These are phyloP conservation scores for Gyromitra esculenta DNA, from an alignment of 2,329 filamentous ascomycete species.

Conservation along the genomic window DNA sequence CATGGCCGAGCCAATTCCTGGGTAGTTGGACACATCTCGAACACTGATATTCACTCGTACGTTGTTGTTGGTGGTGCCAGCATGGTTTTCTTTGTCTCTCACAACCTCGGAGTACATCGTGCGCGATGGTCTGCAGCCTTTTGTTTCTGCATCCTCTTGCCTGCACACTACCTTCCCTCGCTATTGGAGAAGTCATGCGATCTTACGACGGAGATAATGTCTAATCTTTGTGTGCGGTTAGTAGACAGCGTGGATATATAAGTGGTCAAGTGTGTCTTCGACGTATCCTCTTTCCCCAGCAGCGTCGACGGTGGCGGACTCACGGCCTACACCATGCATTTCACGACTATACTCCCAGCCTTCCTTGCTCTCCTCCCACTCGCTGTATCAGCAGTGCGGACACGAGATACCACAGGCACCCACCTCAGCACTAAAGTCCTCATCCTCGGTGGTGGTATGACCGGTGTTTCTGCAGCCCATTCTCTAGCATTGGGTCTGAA, in stretches of 20 bases:
- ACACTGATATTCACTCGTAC: background rate
- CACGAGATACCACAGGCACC: conserved; percentile 1
- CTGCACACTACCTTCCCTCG: background rate
- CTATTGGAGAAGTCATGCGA: background rate
- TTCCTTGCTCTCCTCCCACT: conserved; percentile 57
- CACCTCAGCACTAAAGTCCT: conserved; percentile 60
- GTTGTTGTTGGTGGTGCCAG: background rate
- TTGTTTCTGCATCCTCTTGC: background rate
- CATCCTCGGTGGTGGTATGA: conserved; percentile 69
- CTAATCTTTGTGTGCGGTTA: background rate
- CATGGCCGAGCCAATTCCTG: background rate
- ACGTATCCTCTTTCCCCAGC: background rate
- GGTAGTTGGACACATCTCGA: background rate
- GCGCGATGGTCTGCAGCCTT: no score
- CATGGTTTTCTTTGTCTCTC: background rate
- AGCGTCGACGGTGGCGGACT: background rate
- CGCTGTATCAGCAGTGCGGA: conserved; percentile 8
- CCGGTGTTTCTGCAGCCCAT: conserved; percentile 73
- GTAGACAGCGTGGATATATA: background rate
- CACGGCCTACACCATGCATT: conserved; percentile 25
- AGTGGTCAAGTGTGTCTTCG: background rate
- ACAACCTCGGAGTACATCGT: background rate
- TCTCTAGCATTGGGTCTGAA: conserved; percentile 69
- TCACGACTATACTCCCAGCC: conserved; percentile 23
- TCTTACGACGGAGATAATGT: background rate